phyloP scores from a whole-genome alignment of 139 green algal genomes.

The Chlamydomonas schloesseri region DNA sequence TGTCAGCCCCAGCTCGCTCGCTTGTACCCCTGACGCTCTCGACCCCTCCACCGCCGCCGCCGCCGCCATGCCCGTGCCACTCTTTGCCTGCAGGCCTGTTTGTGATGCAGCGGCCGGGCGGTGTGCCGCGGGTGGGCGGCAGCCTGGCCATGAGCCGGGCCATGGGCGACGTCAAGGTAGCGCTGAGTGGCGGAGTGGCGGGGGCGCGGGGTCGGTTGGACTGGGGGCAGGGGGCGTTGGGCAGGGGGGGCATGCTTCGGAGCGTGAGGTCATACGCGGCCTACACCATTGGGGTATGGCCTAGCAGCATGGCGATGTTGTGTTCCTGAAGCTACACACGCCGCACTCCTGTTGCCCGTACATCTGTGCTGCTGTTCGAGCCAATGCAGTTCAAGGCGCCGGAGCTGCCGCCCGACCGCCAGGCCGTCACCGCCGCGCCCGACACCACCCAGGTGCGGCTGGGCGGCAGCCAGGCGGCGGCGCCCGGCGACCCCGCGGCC shows the following conservation, averaged over 20 bases:
- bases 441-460: slow-evolving; percentile 51
- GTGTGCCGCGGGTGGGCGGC: slow-evolving; percentile 44
- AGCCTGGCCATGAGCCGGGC: slow-evolving; percentile 66
- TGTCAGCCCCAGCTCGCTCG: too few relatives aligned
- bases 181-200: not conserved
- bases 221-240: not conserved
- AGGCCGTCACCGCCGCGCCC: slow-evolving; percentile 71
- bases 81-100: not conserved
- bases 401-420: slow-evolving; percentile 55
- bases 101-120: slow-evolving; percentile 22
- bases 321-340: too few relatives aligned
- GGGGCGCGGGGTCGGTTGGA: not conserved
- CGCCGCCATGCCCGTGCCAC: too few relatives aligned
- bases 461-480: not conserved
- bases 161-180: slow-evolving; percentile 65
- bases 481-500: slow-evolving; percentile 30
- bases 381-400: slow-evolving; percentile 66
- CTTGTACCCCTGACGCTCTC: too few relatives aligned
- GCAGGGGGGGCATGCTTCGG: too few relatives aligned
- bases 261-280: too few relatives aligned
- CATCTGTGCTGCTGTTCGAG: too few relatives aligned
- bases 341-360: too few relatives aligned
- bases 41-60: too few relatives aligned
- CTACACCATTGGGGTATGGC: too few relatives aligned
- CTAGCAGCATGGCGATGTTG: too few relatives aligned